Conservation (phyloP, 2,329 filamentous ascomycete species). For the Pseudocercospora ulei region DNA sequence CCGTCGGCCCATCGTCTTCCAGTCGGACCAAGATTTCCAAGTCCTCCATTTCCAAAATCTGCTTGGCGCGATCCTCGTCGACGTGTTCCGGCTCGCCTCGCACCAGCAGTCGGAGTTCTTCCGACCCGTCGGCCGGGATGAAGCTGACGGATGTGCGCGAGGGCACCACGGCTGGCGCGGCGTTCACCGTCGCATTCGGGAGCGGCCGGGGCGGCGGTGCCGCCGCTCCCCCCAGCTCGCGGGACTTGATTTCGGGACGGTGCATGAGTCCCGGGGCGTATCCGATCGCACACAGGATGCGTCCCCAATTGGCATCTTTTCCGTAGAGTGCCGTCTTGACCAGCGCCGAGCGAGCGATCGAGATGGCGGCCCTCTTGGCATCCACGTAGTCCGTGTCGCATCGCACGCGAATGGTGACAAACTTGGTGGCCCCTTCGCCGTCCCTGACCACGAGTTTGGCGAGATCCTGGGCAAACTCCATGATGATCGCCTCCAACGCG, state of each 20-base stretch:
- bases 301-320: slow-evolving; percentile 96
- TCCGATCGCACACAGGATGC: slow-evolving; percentile 87
- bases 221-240: slow-evolving; percentile 2
- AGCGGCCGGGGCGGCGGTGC: no score
- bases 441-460: slow-evolving; percentile 91
- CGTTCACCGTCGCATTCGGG: no score
- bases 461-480: slow-evolving; percentile 68
- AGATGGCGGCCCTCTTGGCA: slow-evolving; percentile 70
- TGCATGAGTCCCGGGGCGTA: slow-evolving; percentile 56
- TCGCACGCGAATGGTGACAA: slow-evolving; percentile 75
- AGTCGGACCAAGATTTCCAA: slow-evolving; percentile 67
- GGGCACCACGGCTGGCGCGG: slow-evolving; percentile 45
- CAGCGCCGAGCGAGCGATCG: slow-evolving; percentile 81
- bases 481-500: slow-evolving; percentile 51
- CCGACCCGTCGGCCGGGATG: slow-evolving; percentile 63
- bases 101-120: slow-evolving; percentile 65
- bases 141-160: slow-evolving; percentile 69
- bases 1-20: slow-evolving; percentile 47
- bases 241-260: slow-evolving; percentile 21
- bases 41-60: slow-evolving; percentile 69
- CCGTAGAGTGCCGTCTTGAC: slow-evolving; percentile 97
- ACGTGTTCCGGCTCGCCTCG: slow-evolving; percentile 71
- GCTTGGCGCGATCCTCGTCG: slow-evolving; percentile 63
- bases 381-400: slow-evolving; percentile 29
- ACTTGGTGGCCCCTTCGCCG: slow-evolving; percentile 95